Percentiles rank a stretch among this genome's conserved stretches.
Conservation (phyloP, 2,329 filamentous ascomycete species). For the Daldinia sp. region DNA sequence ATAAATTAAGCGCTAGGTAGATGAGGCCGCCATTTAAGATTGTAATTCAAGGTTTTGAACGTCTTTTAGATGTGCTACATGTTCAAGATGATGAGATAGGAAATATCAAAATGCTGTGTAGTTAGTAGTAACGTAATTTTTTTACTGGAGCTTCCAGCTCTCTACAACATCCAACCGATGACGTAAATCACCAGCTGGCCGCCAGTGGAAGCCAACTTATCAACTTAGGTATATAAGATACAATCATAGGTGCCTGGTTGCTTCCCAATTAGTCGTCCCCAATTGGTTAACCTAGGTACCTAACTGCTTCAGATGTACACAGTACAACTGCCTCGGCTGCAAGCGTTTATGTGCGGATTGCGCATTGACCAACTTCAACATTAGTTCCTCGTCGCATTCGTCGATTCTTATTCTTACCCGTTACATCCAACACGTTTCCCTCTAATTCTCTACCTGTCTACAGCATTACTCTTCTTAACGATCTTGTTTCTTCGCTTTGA, state of each 20-base stretch:
- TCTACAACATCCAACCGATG: neutral
- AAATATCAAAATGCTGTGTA: neutral
- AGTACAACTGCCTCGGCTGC: constrained; percentile 11
- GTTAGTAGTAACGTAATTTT: neutral
- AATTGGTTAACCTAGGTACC: neutral
- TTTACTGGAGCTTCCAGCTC: neutral
- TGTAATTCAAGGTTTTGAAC: neutral
- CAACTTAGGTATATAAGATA: neutral
- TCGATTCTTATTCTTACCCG: neutral
- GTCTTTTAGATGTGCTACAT: neutral
- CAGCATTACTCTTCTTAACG: neutral
- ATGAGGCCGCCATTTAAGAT: neutral
- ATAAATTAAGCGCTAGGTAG: neutral
- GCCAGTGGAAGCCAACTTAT: neutral
- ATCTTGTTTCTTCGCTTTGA: neutral
- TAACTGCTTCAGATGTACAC: neutral
- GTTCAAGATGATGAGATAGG: neutral
- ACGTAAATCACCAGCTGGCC: neutral
- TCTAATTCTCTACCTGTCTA: neutral
- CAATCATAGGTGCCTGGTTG: too few relatives aligned
- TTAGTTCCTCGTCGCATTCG: neutral
- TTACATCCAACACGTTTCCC: neutral
- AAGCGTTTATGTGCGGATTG: constrained; percentile 8
- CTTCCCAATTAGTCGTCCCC: neutral
- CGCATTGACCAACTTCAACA: constrained; percentile 6